Conservation (phyloP, 768 basidiomycete species). For the Sarcodon sp. region DNA sequence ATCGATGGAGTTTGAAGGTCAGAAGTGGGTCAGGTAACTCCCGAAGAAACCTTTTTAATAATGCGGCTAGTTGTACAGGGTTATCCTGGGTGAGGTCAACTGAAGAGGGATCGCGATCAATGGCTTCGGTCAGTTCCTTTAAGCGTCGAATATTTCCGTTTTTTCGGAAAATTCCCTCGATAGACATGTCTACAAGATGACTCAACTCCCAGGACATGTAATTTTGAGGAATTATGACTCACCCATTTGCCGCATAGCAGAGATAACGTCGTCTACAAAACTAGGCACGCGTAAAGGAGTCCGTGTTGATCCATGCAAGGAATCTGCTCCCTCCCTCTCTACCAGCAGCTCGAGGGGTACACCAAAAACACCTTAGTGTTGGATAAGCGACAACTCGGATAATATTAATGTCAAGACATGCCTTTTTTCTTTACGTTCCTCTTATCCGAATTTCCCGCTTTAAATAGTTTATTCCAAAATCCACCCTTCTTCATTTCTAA, state of each 20-base stretch:
- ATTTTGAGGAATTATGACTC: conserved; percentile 14
- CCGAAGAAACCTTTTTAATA: conserved; percentile 94
- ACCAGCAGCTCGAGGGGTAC: conserved; percentile 89
- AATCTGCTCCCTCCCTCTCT: conserved; percentile 93
- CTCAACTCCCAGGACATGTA: neutral
- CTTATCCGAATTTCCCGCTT: conserved; percentile 58
- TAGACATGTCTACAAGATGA: conserved; percentile 73
- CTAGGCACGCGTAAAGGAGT: conserved; percentile 83
- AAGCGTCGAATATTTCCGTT: conserved; percentile 94
- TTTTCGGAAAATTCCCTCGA: conserved; percentile 97
- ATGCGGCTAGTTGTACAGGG: conserved; percentile 91
- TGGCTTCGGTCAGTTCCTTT: conserved; percentile 81
- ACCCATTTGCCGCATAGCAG: conserved; percentile 99
- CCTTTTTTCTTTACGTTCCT: conserved; percentile 87
- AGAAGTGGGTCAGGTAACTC: conserved; percentile 94
- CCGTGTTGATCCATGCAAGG: conserved; percentile 79
- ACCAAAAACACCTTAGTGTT: conserved; percentile 69
- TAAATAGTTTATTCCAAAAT: conserved; percentile 96
- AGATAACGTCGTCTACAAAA: conserved; percentile 96
- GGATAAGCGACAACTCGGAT: conserved; percentile 5
- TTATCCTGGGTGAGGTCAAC: conserved; percentile 93
- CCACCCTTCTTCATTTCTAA: conserved; percentile 87
- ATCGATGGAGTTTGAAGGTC: conserved; percentile 85
- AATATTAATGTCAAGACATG: conserved; percentile 14
- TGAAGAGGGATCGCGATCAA: conserved; percentile 86